Conservation (phyloP, 257 asterid species). For the Solanum rostratum region DNA sequence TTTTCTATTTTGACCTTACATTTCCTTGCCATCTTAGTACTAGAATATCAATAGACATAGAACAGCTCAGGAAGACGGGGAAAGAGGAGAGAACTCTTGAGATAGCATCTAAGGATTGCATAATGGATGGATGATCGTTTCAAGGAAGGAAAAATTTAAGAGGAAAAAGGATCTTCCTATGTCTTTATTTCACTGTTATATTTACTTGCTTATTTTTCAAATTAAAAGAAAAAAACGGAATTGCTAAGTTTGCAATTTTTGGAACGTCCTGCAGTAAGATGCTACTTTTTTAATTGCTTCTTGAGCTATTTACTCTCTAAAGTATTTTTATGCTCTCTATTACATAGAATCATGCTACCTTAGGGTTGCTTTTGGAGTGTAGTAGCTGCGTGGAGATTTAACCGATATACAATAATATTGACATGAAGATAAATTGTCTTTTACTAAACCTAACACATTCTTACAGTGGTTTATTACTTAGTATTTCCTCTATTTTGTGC, state of each 20-base stretch:
- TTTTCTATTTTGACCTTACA: neutral
- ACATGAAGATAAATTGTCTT: neutral
- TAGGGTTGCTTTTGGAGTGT: neutral
- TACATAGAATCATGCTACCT: neutral
- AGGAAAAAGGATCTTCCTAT: neutral
- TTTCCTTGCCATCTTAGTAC: neutral
- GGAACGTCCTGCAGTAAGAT: neutral
- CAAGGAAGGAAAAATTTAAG: neutral
- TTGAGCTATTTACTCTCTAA: neutral
- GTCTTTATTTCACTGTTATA: neutral
- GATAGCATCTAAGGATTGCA: neutral
- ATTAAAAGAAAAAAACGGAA: neutral
- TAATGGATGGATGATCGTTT: neutral
- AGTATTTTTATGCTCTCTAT: neutral
- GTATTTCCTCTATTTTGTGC: constrained; percentile 14
- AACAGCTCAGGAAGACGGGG: neutral
- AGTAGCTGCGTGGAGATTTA: neutral
- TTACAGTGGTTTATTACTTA: neutral
- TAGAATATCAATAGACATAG: neutral
- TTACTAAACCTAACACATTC: neutral
- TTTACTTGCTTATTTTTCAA: neutral
- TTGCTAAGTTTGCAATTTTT: neutral
- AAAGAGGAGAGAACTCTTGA: neutral
- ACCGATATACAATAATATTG: neutral
- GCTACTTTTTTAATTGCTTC: neutral